A percentile compares a stretch with the other conserved stretches of the same genome.
Evolutionary conservation across 371 early-diverging fungal species (phyloP).

Genomic region (Lichtheimia ramosa): DNA sequence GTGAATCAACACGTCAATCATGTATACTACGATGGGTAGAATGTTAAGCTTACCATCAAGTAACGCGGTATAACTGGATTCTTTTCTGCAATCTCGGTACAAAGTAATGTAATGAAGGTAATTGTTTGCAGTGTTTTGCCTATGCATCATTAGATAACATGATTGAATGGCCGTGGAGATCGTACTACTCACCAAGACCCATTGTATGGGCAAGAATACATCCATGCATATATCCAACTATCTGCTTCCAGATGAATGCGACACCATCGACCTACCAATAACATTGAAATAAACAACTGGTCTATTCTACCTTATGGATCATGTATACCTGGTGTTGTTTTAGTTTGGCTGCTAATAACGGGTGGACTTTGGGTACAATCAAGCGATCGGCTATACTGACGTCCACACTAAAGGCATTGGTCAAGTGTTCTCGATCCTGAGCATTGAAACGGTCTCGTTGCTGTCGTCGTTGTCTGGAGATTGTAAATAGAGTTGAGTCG

Average conservation of each 20-base stretch:
- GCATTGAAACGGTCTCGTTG: too few relatives aligned
- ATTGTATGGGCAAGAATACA: conserved; percentile 90
- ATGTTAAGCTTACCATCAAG: conserved; percentile 28
- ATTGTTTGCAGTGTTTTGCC: conserved; percentile 86
- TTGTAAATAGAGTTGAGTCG: background rate
- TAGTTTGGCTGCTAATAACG: background rate
- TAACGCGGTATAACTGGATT: conserved; percentile 44
- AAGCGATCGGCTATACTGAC: background rate
- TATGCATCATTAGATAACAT: background rate
- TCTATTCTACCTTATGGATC: background rate
- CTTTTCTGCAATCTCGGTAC: conserved; percentile 46
- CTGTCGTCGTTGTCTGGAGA: too few relatives aligned
- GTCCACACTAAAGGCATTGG: background rate
- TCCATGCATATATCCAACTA: conserved; percentile 68
- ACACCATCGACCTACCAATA: conserved; percentile 66
- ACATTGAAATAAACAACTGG: background rate
- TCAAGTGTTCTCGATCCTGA: background rate
- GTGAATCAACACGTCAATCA: background rate
- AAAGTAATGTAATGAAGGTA: conserved; percentile 68
- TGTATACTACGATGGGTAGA: background rate
- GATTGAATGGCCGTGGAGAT: background rate
- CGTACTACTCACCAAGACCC: conserved; percentile 69
- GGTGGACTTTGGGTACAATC: background rate
- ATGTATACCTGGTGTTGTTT: background rate
- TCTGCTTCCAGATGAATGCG: conserved; percentile 77